A percentile compares a stretch with the other conserved stretches of the same genome.
Conservation (phyloP, 2,329 filamentous ascomycete species). For the Fusarium verticillioides region DNA sequence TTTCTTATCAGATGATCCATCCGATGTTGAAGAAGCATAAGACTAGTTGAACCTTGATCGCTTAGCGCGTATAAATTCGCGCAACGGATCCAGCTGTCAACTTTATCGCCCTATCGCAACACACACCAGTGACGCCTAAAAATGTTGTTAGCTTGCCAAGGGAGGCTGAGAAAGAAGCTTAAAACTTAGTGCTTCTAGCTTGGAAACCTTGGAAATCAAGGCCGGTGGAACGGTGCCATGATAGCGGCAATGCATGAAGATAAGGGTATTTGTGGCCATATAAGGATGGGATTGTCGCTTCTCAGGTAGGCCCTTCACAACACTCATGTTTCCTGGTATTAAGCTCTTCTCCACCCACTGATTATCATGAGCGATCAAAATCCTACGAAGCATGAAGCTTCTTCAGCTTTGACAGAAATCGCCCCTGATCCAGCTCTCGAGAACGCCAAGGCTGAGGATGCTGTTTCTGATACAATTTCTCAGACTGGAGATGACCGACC, state of each 20-base stretch:
- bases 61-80: not conserved
- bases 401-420: too few relatives aligned
- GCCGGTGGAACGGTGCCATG: not conserved
- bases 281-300: not conserved
- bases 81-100: not conserved
- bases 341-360: too few relatives aligned
- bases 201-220: too few relatives aligned
- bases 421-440: not conserved
- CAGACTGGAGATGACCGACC: not conserved
- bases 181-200: not conserved
- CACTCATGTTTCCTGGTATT: too few relatives aligned
- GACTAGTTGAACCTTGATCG: not conserved
- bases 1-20: not conserved
- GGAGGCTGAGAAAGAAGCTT: not conserved
- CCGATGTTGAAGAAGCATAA: rapidly evolving
- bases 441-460: rapidly evolving
- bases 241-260: rapidly evolving
- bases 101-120: rapidly evolving
- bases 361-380: not conserved
- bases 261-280: not conserved
- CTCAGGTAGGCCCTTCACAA: too few relatives aligned
- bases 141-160: not conserved
- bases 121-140: rapidly evolving
- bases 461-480: rapidly evolving
- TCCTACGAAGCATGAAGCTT: rapidly evolving